Evolutionary conservation across 2,329 filamentous ascomycete species (phyloP).

Genomic region (Claviceps spartinae): DNA sequence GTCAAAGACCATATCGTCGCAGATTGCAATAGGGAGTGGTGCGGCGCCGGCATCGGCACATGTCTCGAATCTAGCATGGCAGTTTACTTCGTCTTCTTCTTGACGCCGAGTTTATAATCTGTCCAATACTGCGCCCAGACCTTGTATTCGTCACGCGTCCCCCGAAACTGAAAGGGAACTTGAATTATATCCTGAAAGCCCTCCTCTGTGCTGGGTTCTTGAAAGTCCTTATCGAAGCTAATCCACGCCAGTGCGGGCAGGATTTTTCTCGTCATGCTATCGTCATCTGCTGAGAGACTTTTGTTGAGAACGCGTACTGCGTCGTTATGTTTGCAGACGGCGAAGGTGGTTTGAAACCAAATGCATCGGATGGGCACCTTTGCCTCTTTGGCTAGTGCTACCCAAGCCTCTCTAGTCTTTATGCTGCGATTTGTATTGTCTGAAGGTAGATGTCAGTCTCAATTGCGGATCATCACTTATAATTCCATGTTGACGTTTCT

Average conservation of each 20-base stretch:
- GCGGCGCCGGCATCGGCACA: background rate
- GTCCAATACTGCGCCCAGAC: slow-evolving; percentile 72
- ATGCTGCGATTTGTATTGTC: slow-evolving; percentile 92
- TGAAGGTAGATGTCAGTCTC: slow-evolving; percentile 19
- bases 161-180: slow-evolving; percentile 64
- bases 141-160: slow-evolving; percentile 51
- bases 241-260: slow-evolving; percentile 73
- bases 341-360: slow-evolving; percentile 61
- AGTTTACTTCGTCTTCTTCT: background rate
- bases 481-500: slow-evolving; percentile 7
- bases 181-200: slow-evolving; percentile 71
- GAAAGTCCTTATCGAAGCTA: slow-evolving; percentile 59
- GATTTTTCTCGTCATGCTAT: slow-evolving; percentile 45
- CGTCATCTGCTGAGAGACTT: slow-evolving; percentile 63
- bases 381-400: slow-evolving; percentile 55
- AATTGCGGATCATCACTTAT: background rate
- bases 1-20: background rate
- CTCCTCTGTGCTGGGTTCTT: slow-evolving; percentile 57
- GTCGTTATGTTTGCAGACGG: slow-evolving; percentile 75
- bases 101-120: slow-evolving; percentile 19
- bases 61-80: background rate
- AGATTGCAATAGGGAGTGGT: background rate
- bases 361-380: slow-evolving; percentile 71
- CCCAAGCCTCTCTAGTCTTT: slow-evolving; percentile 67
- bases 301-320: slow-evolving; percentile 59